Base-by-base conservation (phyloP, 2,329 filamentous ascomycete genomes). In the Leptosphaerulina australis region DNA sequence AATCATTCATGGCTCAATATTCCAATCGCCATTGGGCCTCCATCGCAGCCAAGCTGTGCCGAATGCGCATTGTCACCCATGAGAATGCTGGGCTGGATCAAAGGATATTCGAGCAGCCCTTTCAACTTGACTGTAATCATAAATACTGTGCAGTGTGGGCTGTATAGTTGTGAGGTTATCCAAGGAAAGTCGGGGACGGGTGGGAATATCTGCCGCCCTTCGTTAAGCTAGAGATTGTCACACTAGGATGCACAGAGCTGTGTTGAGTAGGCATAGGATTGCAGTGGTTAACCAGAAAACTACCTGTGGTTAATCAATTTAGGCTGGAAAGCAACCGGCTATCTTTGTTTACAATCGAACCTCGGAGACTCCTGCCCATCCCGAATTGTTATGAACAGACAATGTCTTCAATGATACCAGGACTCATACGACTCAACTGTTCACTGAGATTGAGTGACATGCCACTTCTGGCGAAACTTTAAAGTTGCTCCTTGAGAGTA, bases 371-470 rank as follows among this genome's bases (percentile, higher is more conserved):
- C n/a, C 55, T 52, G 1, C 69, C 71, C 36, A 62, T 52, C 0
- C 72, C 74, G 8, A 75, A 62, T 12, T 62, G 60, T 26, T 65
- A 62, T 0, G 66, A 63, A 38, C 74, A 76, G 5, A 66, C 67
- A 9, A 76, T 35, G 31, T 74, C 67, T 1, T 69, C 70, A 5
- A 76, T 57, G 1, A 75, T 68, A 30, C 76, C 73, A 36, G 76
- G 74, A 1, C 70, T 66, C 44, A 53, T 69, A 77, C 46, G 76
- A 44, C 38, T 46, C 21, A 46, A 46, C 34, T 35, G 38, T 26
- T 46, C 26, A 6, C 38, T 35, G 70, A 76, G 44, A 78, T 73
- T 70, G 71, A 76, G 20, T 68, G 45, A 22, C 74, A 14, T 74
- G 5, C 26, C 18, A 17, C 33, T 18, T 21, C 11, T 50, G 10